Base-by-base conservation (phyloP, 805 yeast genomes). In the Candida sonorensis region DNA sequence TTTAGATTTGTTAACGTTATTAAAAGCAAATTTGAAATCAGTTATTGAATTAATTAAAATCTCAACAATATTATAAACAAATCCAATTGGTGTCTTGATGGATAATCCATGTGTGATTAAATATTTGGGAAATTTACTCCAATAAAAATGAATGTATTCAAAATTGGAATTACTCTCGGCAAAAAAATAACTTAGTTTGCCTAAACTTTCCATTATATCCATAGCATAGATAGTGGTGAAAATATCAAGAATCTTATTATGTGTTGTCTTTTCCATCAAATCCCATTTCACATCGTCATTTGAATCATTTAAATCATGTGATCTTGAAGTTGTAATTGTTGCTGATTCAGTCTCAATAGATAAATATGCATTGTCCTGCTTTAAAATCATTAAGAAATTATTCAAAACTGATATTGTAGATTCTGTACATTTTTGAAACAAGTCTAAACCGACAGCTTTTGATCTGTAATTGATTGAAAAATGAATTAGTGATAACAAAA, bases 381-480 rank as follows among this genome's bases (percentile, higher is more conserved):
- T 55, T 16, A 60, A 34, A 2, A 55, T 41, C 24, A 42, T 38
- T 2, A 48, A 41, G 34, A 44, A 53, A n/a, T 37, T 30, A n/a
- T 29, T 29, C 10, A 55, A 26, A n/a, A 55, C 34, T 17, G 22
- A 55, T 22, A 51, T 42, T 4, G 48, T 42, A 30, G 57, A 51
- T 2, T 40, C 40, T 8, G 62, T 45, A 3, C 55, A 34, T 24
- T 48, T 47, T 30, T 46, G 62, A 42, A 62, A 57, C 16, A 67
- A 58, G 10, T 50, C 45, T 23, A 46, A 53, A 14, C 59, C 61
- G 1, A 78, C 63, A 1, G 90, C 87, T 35, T 72, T 69, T 1
- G 83, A 78, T 46, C 83, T 62, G 53, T 76, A 83, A 14, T 55
- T 64, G 5, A 80, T 51, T 1, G 75, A 47, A 31, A 72, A 71